Evolutionary conservation across 2,329 filamentous ascomycete species (phyloP), one percentile per base, ranked within the genome.

Genomic region (Sporothrix humicola): DNA sequence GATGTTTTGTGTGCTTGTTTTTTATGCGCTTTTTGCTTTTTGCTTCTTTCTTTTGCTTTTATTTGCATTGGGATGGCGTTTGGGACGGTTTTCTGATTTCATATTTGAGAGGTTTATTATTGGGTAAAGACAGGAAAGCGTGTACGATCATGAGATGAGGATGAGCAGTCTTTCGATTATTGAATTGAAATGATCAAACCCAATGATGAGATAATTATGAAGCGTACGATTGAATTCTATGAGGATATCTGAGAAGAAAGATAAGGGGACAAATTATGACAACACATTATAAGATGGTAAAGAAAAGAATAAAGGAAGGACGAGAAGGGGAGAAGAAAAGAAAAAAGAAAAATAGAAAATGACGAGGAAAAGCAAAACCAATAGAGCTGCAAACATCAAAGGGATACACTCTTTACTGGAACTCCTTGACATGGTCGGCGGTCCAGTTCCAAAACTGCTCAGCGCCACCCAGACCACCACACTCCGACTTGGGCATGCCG

Each of bases 361-460:
- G 23, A 65, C 31, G 7, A 37, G 7, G 31, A 31, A 52, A 59
- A 59, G 23, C 42, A 12, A 23, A 23, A 48, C 4, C 44, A 56
- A 5, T 8, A 20, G 26, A n/a, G 63, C 48, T 10, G 2, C 7
- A 50, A 63, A 20, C 3, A 13, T 37, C 44, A 12, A 46, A 23
- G 13, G 6, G 9, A 23, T 44, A 56, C 1, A 10, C 44, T 44
- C 10, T 10, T 44, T 37, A 79, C 42, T 77, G 61, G 46, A 76
- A 78, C n/a, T 76, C 72, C 48, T 79, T 79, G 20, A 83, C 76
- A 52, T 85, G 82, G 17, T 80, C 79, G 72, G 84, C 80, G 0
- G 79, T 81, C 84, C 83, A 85, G 3, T 81, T 77, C 83, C 82
- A 85, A 66, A 84, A 84, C 65, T 79, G 79, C 69, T 79, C 77